phyloP scores from a whole-genome alignment of 345 rosid species.

The Dipteronia dyeriana region DNA sequence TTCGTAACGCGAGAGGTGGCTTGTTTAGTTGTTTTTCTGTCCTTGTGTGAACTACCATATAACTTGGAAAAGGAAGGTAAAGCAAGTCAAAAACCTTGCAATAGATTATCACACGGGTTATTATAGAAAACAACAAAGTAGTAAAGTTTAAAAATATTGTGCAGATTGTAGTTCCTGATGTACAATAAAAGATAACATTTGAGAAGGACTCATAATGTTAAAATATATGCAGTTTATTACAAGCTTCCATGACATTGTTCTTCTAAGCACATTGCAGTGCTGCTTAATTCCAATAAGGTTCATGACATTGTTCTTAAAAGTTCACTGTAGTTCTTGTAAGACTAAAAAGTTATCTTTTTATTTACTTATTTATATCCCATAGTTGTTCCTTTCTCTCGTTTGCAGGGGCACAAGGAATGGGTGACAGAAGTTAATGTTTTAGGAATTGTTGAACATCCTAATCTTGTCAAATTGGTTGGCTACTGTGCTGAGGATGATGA shows the following conservation, averaged over 20 bases:
- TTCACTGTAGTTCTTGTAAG: not conserved
- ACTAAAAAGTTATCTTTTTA: not conserved
- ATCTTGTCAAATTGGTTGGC: constrained; percentile 84
- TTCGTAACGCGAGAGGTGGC: not conserved
- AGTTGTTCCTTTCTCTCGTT: constrained; percentile 5
- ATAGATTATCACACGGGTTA: not conserved
- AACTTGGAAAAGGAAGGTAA: not conserved
- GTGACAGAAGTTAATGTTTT: constrained; percentile 91
- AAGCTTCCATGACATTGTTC: not conserved
- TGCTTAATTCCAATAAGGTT: not conserved
- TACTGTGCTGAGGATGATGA: constrained; percentile 98
- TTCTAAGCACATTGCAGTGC: not conserved
- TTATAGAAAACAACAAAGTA: not conserved
- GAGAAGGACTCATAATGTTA: not conserved
- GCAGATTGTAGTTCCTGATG: not conserved
- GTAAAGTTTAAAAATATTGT: not conserved
- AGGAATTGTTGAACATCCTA: constrained; percentile 94
- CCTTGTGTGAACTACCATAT: no score
- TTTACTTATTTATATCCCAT: not conserved
- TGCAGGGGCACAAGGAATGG: constrained; percentile 98
- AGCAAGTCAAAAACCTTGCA: not conserved
- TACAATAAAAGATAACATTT: not conserved
- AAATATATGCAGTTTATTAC: not conserved
- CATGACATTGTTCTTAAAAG: not conserved
- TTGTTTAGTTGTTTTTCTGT: not conserved